Conservation (phyloP, 306 rosid species). For the Begonia loranthoides region DNA sequence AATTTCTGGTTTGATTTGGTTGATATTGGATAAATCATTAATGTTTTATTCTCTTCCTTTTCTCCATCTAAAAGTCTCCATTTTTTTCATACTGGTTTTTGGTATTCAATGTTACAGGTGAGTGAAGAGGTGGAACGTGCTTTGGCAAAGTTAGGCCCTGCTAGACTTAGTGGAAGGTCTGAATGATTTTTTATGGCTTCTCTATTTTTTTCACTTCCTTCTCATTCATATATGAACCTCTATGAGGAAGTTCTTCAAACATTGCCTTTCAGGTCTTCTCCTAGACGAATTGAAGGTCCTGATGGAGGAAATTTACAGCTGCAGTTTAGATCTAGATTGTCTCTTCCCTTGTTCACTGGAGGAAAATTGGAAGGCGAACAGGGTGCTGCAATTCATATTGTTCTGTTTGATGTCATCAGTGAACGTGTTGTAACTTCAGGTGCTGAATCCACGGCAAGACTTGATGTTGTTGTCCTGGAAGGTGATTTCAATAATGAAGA, state of each 20-base stretch:
- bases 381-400: conserved; percentile 83
- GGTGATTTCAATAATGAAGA: conserved; percentile 87
- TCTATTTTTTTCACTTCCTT: background rate
- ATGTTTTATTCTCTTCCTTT: conserved; percentile 1
- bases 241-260: background rate
- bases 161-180: conserved; percentile 67
- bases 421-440: conserved; percentile 47
- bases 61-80: background rate
- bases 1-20: background rate
- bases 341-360: conserved; percentile 92
- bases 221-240: background rate
- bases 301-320: conserved; percentile 69
- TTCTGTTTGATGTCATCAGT: conserved; percentile 49
- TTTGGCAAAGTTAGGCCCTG: conserved; percentile 75
- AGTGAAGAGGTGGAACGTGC: conserved; percentile 98
- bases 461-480: conserved; percentile 84
- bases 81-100: conserved; percentile 9
- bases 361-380: conserved; percentile 97
- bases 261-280: conserved; percentile 53
- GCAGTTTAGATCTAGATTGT: conserved; percentile 54
- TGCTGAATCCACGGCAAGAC: conserved; percentile 53
- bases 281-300: conserved; percentile 81
- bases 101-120: conserved; percentile 42
- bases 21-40: background rate
- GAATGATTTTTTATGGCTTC: background rate